These are phyloP conservation scores for Cyclostephanos invisitatus DNA, from an alignment of 108 stramenopile species.

Conservation along the genomic window DNA sequence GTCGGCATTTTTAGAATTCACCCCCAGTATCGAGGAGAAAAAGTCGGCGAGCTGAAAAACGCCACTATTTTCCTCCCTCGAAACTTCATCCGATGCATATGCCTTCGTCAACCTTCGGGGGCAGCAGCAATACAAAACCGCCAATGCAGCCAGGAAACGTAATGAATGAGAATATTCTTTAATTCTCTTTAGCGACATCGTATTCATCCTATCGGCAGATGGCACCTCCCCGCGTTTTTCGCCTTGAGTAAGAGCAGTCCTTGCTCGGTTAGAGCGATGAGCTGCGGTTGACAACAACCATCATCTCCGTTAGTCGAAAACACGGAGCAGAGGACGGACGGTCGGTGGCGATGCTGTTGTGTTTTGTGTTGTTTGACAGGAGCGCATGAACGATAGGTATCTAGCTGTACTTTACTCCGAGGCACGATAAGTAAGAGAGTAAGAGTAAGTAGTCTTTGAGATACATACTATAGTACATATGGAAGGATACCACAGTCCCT, in stretches of 20 bases:
- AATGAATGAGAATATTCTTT: constrained; percentile 9
- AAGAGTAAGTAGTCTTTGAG: no score
- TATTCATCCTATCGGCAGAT: background rate
- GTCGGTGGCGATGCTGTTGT: no score
- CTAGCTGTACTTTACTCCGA: no score
- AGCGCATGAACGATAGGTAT: no score
- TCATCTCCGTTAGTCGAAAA: no score
- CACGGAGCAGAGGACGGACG: no score
- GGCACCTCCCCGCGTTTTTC: background rate
- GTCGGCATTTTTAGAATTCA: background rate
- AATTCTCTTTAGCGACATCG: constrained; percentile 11
- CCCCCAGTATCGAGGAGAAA: constrained; percentile 8
- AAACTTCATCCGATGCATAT: constrained; percentile 20
- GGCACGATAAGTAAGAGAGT: no score
- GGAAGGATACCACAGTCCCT: no score
- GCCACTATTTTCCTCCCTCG: background rate
- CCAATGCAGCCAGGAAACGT: constrained; percentile 9
- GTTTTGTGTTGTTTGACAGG: no score
- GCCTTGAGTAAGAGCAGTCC: background rate
- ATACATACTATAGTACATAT: no score
- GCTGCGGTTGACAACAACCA: background rate
- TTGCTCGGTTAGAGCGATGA: background rate
- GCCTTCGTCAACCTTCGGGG: background rate
- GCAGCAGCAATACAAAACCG: constrained; percentile 11
- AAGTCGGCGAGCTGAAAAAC: constrained; percentile 13